A percentile compares a stretch with the other conserved stretches of the same genome.
Conservation (phyloP, 78 protist species). For the Trichosphaerium sp. region DNA sequence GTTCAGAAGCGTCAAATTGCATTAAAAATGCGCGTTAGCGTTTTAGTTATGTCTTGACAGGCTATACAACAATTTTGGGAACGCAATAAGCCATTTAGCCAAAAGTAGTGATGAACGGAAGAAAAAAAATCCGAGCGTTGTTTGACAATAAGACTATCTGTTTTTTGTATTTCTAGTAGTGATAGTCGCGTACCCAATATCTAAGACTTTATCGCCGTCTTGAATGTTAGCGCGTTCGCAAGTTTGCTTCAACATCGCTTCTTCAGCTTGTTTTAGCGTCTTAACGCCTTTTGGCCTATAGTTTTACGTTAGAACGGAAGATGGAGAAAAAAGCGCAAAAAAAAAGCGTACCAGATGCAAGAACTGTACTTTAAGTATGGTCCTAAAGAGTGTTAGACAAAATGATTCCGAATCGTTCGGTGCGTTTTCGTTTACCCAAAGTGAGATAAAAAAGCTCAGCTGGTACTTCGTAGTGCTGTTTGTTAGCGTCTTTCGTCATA, state of each 20-base stretch:
- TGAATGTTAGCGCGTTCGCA: not conserved
- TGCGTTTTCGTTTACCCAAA: not conserved
- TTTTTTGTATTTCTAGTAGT: too few species aligned
- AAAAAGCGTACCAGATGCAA: not conserved
- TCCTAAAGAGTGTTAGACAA: not conserved
- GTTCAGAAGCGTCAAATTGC: too few species aligned
- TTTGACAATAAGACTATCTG: too few species aligned
- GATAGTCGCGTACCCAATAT: too few species aligned
- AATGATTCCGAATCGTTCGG: not conserved
- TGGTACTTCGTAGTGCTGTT: conserved; percentile 9
- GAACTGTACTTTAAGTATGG: not conserved
- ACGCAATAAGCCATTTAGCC: too few species aligned
- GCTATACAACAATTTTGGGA: too few species aligned
- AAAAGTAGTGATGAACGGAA: too few species aligned
- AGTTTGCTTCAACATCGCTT: not conserved
- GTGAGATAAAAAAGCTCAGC: not conserved
- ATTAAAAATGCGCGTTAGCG: too few species aligned
- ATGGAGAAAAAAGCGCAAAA: not conserved
- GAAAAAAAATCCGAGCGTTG: too few species aligned
- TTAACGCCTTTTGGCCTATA: not conserved
- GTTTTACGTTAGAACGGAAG: not conserved
- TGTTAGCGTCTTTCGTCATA: not conserved
- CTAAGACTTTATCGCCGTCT: not conserved
- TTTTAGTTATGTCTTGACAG: too few species aligned
- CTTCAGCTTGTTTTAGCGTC: not conserved